Base-by-base conservation (phyloP, 305 asterid species). In the Withania somnifera region DNA sequence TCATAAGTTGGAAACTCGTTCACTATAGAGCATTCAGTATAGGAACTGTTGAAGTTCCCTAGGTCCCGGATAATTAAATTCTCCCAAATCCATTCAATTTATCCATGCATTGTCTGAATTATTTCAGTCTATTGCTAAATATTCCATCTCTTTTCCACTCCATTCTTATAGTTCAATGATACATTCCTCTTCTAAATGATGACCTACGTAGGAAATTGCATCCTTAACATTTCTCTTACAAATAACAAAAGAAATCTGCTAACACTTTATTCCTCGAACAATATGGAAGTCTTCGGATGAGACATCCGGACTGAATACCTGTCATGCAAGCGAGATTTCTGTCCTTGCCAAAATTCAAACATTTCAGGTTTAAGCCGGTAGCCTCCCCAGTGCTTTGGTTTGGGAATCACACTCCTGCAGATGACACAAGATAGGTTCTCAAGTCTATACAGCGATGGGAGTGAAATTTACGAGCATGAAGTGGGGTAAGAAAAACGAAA, bases 331-430 rank as follows among this genome's bases (percentile, higher is more conserved):
- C 85, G 85, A 50, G 82, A 83, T 83, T 83, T 51, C 63, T 83
- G 85, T 77, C 85, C 85, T 77, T 83, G 85, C 82, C 85, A 83
- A 63, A 83, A 83, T 66, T 83, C 85, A 77, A 83, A 83, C 73
- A 17, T 45, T 47, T 83, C 69, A 11, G 85, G 85, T 61, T 77
- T 83, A 36, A 83, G 85, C 64, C 78, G 42, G 85, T 77, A 83
- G 50, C 85, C 85, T 34, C 85, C 85, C 85, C 85, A 83, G 69
- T 77, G 40, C 45, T 53, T 77, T 26, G 85, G 85, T 63, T 77
- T 83, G 15, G 85, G 85, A 51, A 83, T 82, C 40, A 50, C n/a
- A 26, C 60, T 52, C 22, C 85, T 83, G 85, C 69, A 50, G 60
- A 64, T 64, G 32, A 52, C 22, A 17, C 63, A 51, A 75, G 45